phyloP scores from a whole-genome alignment of 495 filamentous ascomycete genomes.

The Penicillium samsonianum region DNA sequence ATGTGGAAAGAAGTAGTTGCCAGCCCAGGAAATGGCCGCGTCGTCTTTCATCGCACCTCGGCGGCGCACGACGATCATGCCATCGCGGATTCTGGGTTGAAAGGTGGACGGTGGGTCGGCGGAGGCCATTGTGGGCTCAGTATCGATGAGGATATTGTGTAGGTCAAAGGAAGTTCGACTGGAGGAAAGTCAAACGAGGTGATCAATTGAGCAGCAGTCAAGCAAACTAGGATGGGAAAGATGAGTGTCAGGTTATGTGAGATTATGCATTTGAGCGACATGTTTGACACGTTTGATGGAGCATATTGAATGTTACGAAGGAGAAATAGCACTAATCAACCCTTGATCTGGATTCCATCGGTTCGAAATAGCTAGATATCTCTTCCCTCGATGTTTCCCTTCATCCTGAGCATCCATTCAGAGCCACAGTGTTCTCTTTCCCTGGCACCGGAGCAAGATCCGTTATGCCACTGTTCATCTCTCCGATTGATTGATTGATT shows the following conservation, averaged over 20 bases:
- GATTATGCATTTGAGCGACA: neutral
- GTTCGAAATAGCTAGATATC: neutral
- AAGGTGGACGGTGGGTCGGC: neutral
- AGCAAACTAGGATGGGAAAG: neutral
- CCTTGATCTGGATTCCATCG: neutral
- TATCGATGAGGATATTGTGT: neutral
- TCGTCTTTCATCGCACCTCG: neutral
- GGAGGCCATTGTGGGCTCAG: neutral
- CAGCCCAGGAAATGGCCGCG: neutral
- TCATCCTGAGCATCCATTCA: neutral
- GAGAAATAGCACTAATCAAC: neutral
- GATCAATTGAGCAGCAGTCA: too few relatives aligned
- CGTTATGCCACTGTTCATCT: neutral
- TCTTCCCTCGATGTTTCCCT: neutral
- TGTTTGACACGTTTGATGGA: neutral
- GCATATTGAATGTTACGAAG: neutral
- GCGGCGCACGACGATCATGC: conserved; percentile 1
- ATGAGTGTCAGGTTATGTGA: neutral
- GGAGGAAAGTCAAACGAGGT: neutral
- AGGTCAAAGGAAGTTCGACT: neutral
- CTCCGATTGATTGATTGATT: too few relatives aligned
- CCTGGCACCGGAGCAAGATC: neutral
- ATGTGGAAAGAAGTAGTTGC: neutral
- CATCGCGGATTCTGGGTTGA: neutral
- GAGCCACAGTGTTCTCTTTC: neutral